Percentiles rank a stretch among this genome's conserved stretches.
These are phyloP conservation scores for Vigna nakashimae DNA, from an alignment of 306 rosid species.

Conservation along the genomic window DNA sequence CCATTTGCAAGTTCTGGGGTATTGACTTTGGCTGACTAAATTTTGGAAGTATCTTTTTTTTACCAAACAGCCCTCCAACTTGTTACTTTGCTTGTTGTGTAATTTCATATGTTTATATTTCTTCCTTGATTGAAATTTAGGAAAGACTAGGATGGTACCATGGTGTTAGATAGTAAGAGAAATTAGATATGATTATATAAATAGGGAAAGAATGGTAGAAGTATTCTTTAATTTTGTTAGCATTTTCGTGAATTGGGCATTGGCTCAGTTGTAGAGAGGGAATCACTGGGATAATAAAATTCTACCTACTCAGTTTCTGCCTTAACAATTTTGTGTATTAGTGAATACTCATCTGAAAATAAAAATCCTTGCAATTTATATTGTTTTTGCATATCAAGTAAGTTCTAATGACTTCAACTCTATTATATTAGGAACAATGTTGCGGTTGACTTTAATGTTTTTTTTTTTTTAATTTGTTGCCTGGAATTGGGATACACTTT, in stretches of 20 bases:
- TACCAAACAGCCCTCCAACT: neutral
- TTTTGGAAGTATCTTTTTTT: conserved; percentile 1
- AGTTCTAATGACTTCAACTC: neutral
- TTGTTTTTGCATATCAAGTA: conserved; percentile 22
- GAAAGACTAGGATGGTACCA: conserved; percentile 15
- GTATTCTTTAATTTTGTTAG: neutral
- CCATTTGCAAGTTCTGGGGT: neutral
- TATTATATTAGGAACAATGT: conserved; percentile 30
- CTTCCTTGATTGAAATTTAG: conserved; percentile 1
- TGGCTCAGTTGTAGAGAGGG: neutral
- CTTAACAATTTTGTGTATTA: neutral
- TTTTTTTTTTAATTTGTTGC: conserved; percentile 24
- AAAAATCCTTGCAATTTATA: neutral
- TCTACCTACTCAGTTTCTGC: neutral
- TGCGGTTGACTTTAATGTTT: neutral
- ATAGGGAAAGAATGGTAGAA: neutral
- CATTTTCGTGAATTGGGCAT: neutral
- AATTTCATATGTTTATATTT: conserved; percentile 4
- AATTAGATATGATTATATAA: neutral
- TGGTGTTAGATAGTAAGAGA: neutral
- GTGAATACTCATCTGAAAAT: too few species aligned
- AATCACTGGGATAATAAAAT: neutral
- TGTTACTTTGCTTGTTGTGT: neutral
- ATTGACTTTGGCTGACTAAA: conserved; percentile 1
- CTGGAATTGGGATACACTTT: neutral